phyloP scores from a whole-genome alignment of 2,329 filamentous ascomycete species.

The Thielaviopsis populi region DNA sequence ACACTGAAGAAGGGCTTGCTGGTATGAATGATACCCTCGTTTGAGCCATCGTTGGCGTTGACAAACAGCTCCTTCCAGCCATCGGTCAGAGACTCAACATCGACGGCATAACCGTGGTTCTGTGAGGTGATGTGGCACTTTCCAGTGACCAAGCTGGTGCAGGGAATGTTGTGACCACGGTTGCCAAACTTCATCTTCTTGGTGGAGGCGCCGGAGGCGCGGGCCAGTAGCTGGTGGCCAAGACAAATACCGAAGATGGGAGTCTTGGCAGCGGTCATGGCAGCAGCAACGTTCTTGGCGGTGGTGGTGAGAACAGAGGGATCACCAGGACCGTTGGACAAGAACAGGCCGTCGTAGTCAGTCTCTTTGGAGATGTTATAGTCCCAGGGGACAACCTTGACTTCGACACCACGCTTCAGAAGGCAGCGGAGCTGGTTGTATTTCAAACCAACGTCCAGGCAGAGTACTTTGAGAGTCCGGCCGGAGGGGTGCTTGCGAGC shows the following conservation, averaged over 20 bases:
- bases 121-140: slow-evolving; percentile 98
- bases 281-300: slow-evolving; percentile 61
- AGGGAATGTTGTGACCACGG: slow-evolving; percentile 95
- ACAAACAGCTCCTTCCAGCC: slow-evolving; percentile 93
- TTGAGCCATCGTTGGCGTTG: slow-evolving; percentile 95
- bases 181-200: slow-evolving; percentile 99
- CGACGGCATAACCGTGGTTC: slow-evolving; percentile 93
- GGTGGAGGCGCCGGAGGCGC: slow-evolving; percentile 72
- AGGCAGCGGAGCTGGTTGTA: slow-evolving; percentile 96
- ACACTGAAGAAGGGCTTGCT: slow-evolving; percentile 90
- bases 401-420: slow-evolving; percentile 78
- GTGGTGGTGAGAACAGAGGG: slow-evolving; percentile 71
- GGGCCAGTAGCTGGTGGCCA: slow-evolving; percentile 82
- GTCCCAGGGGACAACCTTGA: slow-evolving; percentile 90
- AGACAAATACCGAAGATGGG: slow-evolving; percentile 95
- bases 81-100: slow-evolving; percentile 55
- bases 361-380: slow-evolving; percentile 70
- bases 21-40: slow-evolving; percentile 87
- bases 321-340: slow-evolving; percentile 95
- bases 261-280: slow-evolving; percentile 62
- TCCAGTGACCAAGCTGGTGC: slow-evolving; percentile 86
- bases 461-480: slow-evolving; percentile 71
- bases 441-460: slow-evolving; percentile 94
- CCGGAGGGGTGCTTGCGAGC: slow-evolving; percentile 79
- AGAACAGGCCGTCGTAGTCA: slow-evolving; percentile 90